Conservation (phyloP, 345 rosid genomes). For the Durio zibethinus region DNA sequence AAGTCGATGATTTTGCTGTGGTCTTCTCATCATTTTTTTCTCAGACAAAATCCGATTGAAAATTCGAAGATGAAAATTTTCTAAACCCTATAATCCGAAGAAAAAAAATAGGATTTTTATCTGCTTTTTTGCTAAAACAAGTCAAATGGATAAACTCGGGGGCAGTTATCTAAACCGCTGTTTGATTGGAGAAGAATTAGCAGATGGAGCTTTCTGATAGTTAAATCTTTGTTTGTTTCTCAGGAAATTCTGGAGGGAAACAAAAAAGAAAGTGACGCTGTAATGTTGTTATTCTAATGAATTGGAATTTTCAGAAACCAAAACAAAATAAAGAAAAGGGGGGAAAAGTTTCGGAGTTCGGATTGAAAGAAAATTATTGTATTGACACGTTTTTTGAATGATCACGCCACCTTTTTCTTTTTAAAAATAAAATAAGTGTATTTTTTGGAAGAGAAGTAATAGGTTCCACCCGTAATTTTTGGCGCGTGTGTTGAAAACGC, state of each 20-base stretch:
- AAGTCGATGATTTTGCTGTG: conserved; percentile 31
- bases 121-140: conserved; percentile 24
- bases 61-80: background rate
- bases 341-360: too few relatives aligned
- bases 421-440: too few relatives aligned
- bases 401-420: too few relatives aligned
- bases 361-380: too few relatives aligned
- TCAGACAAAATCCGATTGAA: background rate
- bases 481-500: background rate
- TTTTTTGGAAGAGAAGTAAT: background rate
- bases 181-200: conserved; percentile 20
- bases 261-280: conserved; percentile 15
- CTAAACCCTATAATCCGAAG: background rate
- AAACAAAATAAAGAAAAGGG: background rate
- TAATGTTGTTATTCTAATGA: background rate
- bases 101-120: background rate
- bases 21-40: conserved; percentile 52
- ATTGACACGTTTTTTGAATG: too few relatives aligned
- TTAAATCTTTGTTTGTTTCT: conserved; percentile 31
- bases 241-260: conserved; percentile 25
- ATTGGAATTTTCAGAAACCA: background rate
- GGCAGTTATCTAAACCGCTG: conserved; percentile 26
- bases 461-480: background rate
- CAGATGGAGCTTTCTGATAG: conserved; percentile 18
- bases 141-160: conserved; percentile 35